Base-by-base conservation (phyloP, 2,329 filamentous ascomycete species). In the Cladophialophora carrionii region DNA sequence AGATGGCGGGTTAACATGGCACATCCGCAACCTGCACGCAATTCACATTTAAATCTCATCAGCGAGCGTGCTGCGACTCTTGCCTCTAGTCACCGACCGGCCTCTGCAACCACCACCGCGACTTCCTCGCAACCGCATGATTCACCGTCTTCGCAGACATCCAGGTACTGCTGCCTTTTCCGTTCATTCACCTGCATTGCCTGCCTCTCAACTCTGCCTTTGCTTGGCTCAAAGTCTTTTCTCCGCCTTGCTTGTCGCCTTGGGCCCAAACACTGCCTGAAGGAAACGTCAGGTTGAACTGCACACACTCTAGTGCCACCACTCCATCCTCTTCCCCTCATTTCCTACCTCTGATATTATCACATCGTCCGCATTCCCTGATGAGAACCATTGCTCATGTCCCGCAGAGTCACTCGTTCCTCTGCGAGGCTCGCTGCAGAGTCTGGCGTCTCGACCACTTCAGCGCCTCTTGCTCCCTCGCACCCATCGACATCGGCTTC, bases 401-500 rank as follows among this genome's bases (percentile, higher is more conserved):
- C 91, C 87, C 83, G 88, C 86, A 97, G 93, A 91, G 88, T 95
- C 75, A 97, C 94, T 84, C 92, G 94, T 84, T 95, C 93, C 75
- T 90, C 93, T 79, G 90, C 93, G 83, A 92, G 92, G 84, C 88
- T 91, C 86, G 91, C 91, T 82, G 90, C 91, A 80, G 84, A 83
- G 75, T 76, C 77, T 70, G 77, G 81, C 73, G 73, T 78, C 73
- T 74, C 79, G 66, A 75, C 76, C 69, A 72, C 75, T 68, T 74
- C 74, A 67, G 77, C 76, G 2, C 14, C 52, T 68, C 72, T 55
- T 57, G 62, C 62, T 64, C 43, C 62, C 22, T 46, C 43, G n/a
- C 63, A 64, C 29, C 22, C 62, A 17, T 37, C 48, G 24, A 20
- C 57, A 22, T 31, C 57, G 29, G 24, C 41, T 26, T 24, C 57